phyloP scores from a whole-genome alignment of 306 rosid species.

The Boehmeria nivea region DNA sequence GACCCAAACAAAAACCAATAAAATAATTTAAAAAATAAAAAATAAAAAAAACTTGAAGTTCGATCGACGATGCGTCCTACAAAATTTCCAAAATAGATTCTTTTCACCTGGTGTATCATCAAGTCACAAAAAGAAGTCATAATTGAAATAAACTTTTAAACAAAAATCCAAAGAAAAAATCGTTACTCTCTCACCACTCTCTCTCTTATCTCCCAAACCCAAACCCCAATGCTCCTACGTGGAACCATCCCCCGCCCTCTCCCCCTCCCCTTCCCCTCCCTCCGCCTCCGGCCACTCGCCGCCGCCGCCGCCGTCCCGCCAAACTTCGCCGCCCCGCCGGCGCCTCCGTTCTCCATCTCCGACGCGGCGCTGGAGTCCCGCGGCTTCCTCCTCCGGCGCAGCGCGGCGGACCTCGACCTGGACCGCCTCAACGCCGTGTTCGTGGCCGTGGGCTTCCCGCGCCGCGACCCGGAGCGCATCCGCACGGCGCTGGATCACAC shows the following conservation, averaged over 20 bases:
- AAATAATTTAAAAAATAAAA: no score
- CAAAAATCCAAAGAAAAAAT: no score
- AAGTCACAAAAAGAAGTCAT: no score
- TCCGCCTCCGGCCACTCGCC: constrained; percentile 11
- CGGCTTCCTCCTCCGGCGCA: constrained; percentile 65
- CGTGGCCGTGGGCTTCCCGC: constrained; percentile 83
- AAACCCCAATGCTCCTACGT: constrained; percentile 45
- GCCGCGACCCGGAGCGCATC: constrained; percentile 65
- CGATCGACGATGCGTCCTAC: no score
- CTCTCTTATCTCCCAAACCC: not conserved
- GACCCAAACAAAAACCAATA: no score
- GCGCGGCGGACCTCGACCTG: constrained; percentile 47
- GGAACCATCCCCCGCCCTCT: constrained; percentile 35
- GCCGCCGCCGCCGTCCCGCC: constrained; percentile 9
- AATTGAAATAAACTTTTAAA: no score
- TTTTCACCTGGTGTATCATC: no score
- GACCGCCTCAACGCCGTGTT: constrained; percentile 67
- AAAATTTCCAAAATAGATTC: no score
- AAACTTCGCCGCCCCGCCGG: constrained; percentile 19
- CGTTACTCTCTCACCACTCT: not conserved
- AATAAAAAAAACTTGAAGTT: no score
- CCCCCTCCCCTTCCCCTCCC: constrained; percentile 20
- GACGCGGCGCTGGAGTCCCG: constrained; percentile 59
- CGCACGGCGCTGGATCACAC: constrained; percentile 66
- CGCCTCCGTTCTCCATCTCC: constrained; percentile 34